Percentiles rank a stretch among this genome's conserved stretches.
These are phyloP conservation scores for Acephala macrosclerotiorum DNA, from an alignment of 2,329 filamentous ascomycete species.

Conservation along the genomic window DNA sequence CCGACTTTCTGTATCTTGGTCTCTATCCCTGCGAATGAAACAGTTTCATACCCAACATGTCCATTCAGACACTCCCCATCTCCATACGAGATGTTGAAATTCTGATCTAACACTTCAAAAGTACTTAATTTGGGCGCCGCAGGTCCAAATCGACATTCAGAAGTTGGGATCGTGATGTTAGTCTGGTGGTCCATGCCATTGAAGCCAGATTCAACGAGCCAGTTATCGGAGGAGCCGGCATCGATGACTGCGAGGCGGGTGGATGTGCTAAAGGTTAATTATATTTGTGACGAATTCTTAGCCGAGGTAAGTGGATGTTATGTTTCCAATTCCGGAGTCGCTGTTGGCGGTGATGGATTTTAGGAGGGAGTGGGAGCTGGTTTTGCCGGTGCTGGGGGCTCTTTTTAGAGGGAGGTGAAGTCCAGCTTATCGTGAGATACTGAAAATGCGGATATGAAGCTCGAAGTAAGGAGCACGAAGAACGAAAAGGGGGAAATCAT, in stretches of 20 bases:
- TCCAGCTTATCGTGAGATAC: background rate
- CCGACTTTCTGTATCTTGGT: background rate
- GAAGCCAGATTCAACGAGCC: background rate
- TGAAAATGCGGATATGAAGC: background rate
- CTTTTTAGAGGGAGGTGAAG: background rate
- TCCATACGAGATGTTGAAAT: conserved; percentile 1
- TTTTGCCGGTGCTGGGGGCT: background rate
- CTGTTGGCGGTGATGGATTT: background rate
- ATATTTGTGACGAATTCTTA: background rate
- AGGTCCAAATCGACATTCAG: background rate
- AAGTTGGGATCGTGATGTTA: background rate
- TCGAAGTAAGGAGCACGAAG: background rate
- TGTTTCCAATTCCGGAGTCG: background rate
- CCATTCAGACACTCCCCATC: background rate
- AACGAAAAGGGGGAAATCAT: background rate
- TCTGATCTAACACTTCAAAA: background rate
- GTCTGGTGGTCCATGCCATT: background rate
- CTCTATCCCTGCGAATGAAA: background rate
- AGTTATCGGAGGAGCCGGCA: background rate
- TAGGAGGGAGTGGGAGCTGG: background rate
- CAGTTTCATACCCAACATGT: background rate
- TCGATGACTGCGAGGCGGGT: background rate
- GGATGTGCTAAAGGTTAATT: background rate
- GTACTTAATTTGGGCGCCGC: background rate
- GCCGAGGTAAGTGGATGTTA: background rate